Evolutionary conservation across 768 basidiomycete genomes (phyloP), one percentile per base, ranked within the genome.

Genomic region (Hypholoma sublateritium): DNA sequence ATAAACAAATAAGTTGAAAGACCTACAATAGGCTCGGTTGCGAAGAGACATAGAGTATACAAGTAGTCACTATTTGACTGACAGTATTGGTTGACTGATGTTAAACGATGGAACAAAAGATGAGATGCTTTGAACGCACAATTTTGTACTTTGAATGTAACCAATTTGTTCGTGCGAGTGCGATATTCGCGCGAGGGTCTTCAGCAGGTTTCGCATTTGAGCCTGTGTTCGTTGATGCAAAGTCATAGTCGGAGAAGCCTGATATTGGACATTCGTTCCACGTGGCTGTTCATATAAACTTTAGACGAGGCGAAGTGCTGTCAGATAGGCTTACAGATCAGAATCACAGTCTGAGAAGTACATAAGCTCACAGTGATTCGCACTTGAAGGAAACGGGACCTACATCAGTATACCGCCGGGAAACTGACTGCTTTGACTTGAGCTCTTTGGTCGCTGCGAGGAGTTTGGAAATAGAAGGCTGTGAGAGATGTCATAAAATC

Each of bases 401-500:
- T 55, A 83, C 81, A 61, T 83, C 81, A 0, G 76, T 72, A 63
- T 80, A 81, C 2, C 81, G 72, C 55, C 67, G 75, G 0, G 79
- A 70, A 4, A 80, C 67, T 4, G 64, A 70, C 8, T 73, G 69
- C 25, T 62, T 62, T 4, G 71, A 69, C 34, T 65, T 65, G 17
- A 82, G 59, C 59, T 82, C 68, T 50, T 71, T 73, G 4, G 81
- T 82, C 19, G 70, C 63, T 1, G 62, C 56, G 5, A 83, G 69
- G 16, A 82, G 61, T 41, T 72, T 69, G 2, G 80, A 81, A n/a
- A 81, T 78, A 0, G 75, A 70, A 2, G 81, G 80, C 80, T 83
- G 39, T 25, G 34, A 14, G 7, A 12, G 9, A 13, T 21, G 49
- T 16, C 11, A 16, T 19, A 19, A 9, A 12, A 36, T 34, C 36